Conservation (phyloP, 139 green algal genomes). For the Auxenochlorella pyrenoidosa region DNA sequence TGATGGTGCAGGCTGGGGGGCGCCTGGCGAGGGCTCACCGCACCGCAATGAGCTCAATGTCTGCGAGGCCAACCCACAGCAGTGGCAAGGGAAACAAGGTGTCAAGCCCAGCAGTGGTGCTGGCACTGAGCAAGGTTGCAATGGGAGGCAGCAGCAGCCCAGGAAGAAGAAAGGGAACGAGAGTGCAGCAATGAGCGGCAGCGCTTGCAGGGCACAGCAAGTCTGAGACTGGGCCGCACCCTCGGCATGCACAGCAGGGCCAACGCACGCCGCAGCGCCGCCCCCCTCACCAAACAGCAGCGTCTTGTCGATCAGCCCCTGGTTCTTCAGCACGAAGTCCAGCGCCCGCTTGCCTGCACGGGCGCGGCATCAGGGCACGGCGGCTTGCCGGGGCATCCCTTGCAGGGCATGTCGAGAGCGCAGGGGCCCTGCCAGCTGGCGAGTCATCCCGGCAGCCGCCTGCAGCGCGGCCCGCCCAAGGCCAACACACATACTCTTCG, state of each 20-base stretch:
- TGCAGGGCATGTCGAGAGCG: not conserved
- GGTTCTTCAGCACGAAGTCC: constrained; percentile 93
- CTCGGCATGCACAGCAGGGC: too few species aligned
- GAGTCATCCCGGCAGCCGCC: not conserved
- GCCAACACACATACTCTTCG: not conserved
- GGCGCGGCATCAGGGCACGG: not conserved
- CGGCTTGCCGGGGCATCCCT: not conserved
- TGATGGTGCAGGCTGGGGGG: too few species aligned
- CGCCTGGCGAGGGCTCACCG: not conserved
- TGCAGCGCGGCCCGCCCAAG: too few species aligned
- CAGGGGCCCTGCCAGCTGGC: not conserved
- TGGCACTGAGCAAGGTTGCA: too few species aligned
- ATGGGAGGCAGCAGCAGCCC: too few species aligned
- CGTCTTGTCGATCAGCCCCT: constrained; percentile 90
- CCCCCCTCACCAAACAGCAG: constrained; percentile 79
- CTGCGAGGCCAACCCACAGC: constrained; percentile 4
- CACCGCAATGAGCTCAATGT: constrained; percentile 85
- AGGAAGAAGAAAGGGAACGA: too few species aligned
- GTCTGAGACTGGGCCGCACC: too few species aligned
- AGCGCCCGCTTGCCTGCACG: constrained; percentile 79
- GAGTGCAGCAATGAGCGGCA: too few species aligned
- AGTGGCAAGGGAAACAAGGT: too few species aligned
- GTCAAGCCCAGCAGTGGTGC: too few species aligned
- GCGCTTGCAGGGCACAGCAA: too few species aligned
- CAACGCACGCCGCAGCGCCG: too few species aligned